A percentile compares a stretch with the other conserved stretches of the same genome.
phyloP scores from a whole-genome alignment of 2,329 filamentous ascomycete species.

The Plectosphaerella sp. region DNA sequence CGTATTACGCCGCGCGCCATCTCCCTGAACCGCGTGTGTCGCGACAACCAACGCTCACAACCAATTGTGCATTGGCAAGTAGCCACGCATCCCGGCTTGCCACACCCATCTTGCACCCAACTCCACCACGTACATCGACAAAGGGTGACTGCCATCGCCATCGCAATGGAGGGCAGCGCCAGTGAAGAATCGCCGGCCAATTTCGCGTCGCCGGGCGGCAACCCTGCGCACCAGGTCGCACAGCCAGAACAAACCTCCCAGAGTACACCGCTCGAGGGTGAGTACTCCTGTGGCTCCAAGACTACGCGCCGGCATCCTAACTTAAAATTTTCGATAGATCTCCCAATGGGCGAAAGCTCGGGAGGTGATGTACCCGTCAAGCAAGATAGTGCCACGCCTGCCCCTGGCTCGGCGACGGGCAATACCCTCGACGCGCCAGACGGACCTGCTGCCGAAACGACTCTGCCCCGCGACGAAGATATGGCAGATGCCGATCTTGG shows the following conservation, averaged over 20 bases:
- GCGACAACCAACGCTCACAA: too few species aligned
- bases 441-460: slow-evolving; percentile 58
- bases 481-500: slow-evolving; percentile 51
- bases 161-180: slow-evolving; percentile 54
- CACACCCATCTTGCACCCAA: too few species aligned
- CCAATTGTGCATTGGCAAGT: too few species aligned
- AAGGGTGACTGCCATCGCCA: slow-evolving; percentile 18
- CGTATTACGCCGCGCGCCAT: too few species aligned
- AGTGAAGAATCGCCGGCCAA: slow-evolving; percentile 55
- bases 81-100: too few species aligned
- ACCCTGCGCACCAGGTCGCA: slow-evolving; percentile 50
- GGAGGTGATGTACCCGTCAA: slow-evolving; percentile 47
- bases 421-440: slow-evolving; percentile 67
- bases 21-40: too few species aligned
- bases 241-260: slow-evolving; percentile 35
- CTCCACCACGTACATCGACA: too few species aligned
- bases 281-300: not conserved
- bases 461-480: slow-evolving; percentile 65
- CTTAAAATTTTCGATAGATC: slow-evolving; percentile 35
- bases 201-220: slow-evolving; percentile 51
- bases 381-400: slow-evolving; percentile 57
- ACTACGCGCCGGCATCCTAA: too few species aligned
- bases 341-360: slow-evolving; percentile 56
- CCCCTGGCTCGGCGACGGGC: slow-evolving; percentile 48
- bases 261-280: slow-evolving; percentile 15